Percentiles rank a stretch among this genome's conserved stretches.
phyloP scores from a whole-genome alignment of 2,329 filamentous ascomycete species.

The Pestalotiopsis sp. region DNA sequence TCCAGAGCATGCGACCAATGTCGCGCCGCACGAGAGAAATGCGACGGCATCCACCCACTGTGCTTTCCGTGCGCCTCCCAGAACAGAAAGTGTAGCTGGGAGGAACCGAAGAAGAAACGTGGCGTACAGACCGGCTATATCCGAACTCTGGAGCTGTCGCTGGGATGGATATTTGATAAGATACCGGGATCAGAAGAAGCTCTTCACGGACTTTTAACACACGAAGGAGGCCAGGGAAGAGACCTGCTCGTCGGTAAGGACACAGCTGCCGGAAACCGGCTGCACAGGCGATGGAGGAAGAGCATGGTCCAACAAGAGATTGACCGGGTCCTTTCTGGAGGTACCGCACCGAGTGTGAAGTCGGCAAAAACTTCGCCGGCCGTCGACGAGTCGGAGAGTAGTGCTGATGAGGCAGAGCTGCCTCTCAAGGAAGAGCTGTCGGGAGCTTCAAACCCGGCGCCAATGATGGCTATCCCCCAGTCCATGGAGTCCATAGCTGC shows the following conservation, averaged over 20 bases:
- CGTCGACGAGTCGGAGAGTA: conserved; percentile 28
- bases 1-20: conserved; percentile 72
- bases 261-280: conserved; percentile 50
- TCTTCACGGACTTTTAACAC: conserved; percentile 55
- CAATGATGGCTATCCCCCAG: background rate
- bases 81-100: conserved; percentile 69
- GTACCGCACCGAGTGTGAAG: conserved; percentile 31
- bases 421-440: background rate
- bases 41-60: conserved; percentile 67
- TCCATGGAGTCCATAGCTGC: background rate
- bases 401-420: conserved; percentile 28
- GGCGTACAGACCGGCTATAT: conserved; percentile 82
- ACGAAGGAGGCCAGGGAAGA: conserved; percentile 41
- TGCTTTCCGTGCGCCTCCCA: conserved; percentile 69
- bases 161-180: conserved; percentile 67
- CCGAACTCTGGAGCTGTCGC: conserved; percentile 68
- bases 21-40: conserved; percentile 69
- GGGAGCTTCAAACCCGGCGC: background rate
- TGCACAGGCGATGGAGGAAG: conserved; percentile 65
- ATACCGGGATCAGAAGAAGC: conserved; percentile 60
- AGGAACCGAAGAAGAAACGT: conserved; percentile 72
- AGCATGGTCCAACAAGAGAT: conserved; percentile 64
- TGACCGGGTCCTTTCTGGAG: conserved; percentile 59
- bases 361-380: conserved; percentile 32
- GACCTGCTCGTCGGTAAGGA: conserved; percentile 55